Base-by-base conservation (phyloP, 1,284 basidiomycete species). In the Cystobasidiaceae sp. region DNA sequence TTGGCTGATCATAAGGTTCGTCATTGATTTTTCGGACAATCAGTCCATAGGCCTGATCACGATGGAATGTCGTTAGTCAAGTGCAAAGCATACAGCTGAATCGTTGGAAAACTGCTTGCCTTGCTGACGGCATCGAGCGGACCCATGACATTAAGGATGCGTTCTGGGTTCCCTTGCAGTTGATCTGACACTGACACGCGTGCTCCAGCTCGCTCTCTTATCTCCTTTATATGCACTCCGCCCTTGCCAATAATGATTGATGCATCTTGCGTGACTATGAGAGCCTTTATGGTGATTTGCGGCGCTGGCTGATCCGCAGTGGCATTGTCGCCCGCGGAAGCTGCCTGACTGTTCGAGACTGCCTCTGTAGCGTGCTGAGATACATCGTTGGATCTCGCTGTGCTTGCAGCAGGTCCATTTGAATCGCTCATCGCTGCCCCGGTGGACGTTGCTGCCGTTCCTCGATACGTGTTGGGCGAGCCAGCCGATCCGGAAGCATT, bases 1-100 rank as follows among this genome's bases (percentile, higher is more conserved):
- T 98, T 9, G 96, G 90, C 60, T 91, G 87, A 75, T 97, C 94
- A 77, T 94, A 97, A 0, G 96, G 94, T 77, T 99, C 96, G 77
- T 98, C 96, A 76, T 98, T 99, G 79, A 99, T 97, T 72, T 94
- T 86, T 68, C 96, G 89, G 15, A 99, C 96, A 71, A 99, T 96
- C 66, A 99, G 85, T 67, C 96, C 96, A 77, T 98, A 99, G 4
- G 96, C 96, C 93, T 97, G n/a, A n/a, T n/a, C n/a, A n/a, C n/a
- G n/a, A n/a, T n/a, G n/a, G n/a, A n/a, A n/a, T n/a, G n/a, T n/a
- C n/a, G n/a, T n/a, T n/a, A n/a, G n/a, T n/a, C n/a, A n/a, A n/a
- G n/a, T n/a, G n/a, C n/a, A n/a, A n/a, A 28, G 13, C n/a, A 41
- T 15, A 34, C 28, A 17, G 34, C 11, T 21, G 5, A 19, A 11